Evolutionary conservation across 768 basidiomycete species (phyloP), one percentile per base, ranked within the genome.

Genomic region (Infundibulicybe gibba): DNA sequence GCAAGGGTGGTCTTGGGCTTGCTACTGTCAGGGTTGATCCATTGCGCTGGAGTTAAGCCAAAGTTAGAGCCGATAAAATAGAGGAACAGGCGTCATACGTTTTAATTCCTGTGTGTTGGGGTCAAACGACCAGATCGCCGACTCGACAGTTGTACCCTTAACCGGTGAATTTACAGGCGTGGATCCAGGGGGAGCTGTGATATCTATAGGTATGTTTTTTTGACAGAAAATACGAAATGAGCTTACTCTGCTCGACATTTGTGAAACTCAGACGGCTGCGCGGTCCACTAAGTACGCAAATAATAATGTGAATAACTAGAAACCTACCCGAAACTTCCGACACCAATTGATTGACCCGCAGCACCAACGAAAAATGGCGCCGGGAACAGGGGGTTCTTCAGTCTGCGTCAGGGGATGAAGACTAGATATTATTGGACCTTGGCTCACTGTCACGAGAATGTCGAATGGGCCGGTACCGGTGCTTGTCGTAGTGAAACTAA

Each of bases 71-170:
- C 35, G 16, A 12, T 19, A 32, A 16, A 39, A 32, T 20, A 6
- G 17, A 53, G 32, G 8, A 20, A 30, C 10, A 44, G 35, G 14
- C 33, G 42, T 49, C 61, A 45, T 48, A 77, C 77, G 66, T 45
- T 60, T 66, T 21, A 79, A 54, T 53, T 75, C 60, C 31, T 65
- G 58, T 6, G 70, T 73, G 12, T 48, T 49, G 3, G 54, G 50
- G 50, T 77, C 51, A 43, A 72, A 55, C 30, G 64, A 56, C 77
- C 77, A 79, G 46, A 78, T 74, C 19, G 74, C 63, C 19, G 76
- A 77, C 53, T 78, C 72, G 40, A 62, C 66, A 20, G 58, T 51
- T 11, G 43, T 37, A 11, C 53, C 48, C 25, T 50, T 25, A 10
- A 44, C 52, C 11, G 57, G 51, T 17, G 57, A 56, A 17, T 31